Evolutionary conservation across 352 stramenopile genomes (phyloP).

Genomic region (Phytopythium litorale): DNA sequence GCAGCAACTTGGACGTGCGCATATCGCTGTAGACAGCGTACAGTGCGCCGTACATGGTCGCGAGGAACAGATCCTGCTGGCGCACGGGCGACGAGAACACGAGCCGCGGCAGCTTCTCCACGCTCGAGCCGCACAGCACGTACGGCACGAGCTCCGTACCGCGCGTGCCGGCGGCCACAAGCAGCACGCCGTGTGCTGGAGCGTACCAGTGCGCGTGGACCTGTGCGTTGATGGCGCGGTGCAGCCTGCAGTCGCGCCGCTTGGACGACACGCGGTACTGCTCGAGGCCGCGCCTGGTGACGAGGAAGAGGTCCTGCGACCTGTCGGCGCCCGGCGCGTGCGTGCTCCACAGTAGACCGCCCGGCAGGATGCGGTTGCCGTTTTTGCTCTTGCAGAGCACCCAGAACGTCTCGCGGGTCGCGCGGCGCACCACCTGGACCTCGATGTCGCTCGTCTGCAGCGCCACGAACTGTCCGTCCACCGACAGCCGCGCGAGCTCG

Average conservation of each 20-base stretch:
- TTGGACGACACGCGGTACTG: slow-evolving; percentile 67
- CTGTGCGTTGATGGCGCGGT: slow-evolving; percentile 51
- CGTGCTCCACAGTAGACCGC: slow-evolving; percentile 66
- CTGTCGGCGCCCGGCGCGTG: slow-evolving; percentile 33
- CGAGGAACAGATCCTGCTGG: slow-evolving; percentile 53
- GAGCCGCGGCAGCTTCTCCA: slow-evolving; percentile 67
- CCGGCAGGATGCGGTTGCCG: slow-evolving; percentile 55
- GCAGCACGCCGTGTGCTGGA: slow-evolving; percentile 48
- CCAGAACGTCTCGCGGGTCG: slow-evolving; percentile 51
- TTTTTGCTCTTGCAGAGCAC: slow-evolving; percentile 66
- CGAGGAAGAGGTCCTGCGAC: slow-evolving; percentile 71
- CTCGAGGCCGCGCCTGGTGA: slow-evolving; percentile 74
- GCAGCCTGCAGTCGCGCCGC: slow-evolving; percentile 47
- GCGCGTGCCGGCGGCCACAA: slow-evolving; percentile 68
- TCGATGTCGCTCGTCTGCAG: slow-evolving; percentile 83
- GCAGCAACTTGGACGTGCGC: slow-evolving; percentile 52
- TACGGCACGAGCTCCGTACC: slow-evolving; percentile 78
- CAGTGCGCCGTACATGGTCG: slow-evolving; percentile 60
- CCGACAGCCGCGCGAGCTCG: slow-evolving; percentile 45
- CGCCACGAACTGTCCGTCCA: slow-evolving; percentile 62
- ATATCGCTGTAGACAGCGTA: slow-evolving; percentile 65
- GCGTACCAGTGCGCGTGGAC: slow-evolving; percentile 79
- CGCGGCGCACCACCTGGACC: slow-evolving; percentile 58
- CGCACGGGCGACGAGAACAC: slow-evolving; percentile 63
- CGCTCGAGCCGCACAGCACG: slow-evolving; percentile 43